Base-by-base conservation (phyloP, 345 rosid species). In the Murraya koenigii region DNA sequence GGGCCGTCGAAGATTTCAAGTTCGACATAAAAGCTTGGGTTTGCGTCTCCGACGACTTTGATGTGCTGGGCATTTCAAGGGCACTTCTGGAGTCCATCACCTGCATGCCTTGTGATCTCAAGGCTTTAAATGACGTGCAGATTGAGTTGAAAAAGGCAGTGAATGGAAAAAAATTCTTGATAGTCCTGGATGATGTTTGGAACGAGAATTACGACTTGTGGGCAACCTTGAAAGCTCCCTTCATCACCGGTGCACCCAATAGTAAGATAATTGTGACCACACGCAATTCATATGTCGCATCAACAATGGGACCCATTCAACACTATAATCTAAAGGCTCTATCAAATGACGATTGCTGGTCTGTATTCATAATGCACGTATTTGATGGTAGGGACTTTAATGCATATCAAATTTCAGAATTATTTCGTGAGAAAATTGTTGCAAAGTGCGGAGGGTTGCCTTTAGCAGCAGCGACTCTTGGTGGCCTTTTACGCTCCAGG, bases 401-500 rank as follows among this genome's bases (percentile, higher is more conserved):
- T 36, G 33, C 76, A 30, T 54, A 15, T 56, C 30, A 19, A 33
- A 69, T 32, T 19, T 66, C 69, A 30, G 64, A 59, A 33, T 11
- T 20, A 1, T 25, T 60, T 11, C 67, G 41, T 2, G 19, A 49
- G 36, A 66, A 72, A 55, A 23, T 80, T 1, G 58, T 66, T n/a
- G 20, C n/a, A 19, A 80, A 69, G 63, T 76, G 83, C 3, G 8
- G 36, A 22, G 83, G 83, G 10, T 66, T 80, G 44, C 80, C 83
- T 0, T 76, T 80, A 62, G 83, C 80, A 26, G 77, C 80, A 22
- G 71, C 22, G 32, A 33, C 72, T 55, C 79, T 76, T 70, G 83
- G 77, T 47, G 76, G 79, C 52, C 66, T 80, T 22, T 20, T 76
- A 19, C 83, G 71, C 25, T 69, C 47, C 5, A 69, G 59, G 35